Base-by-base conservation (phyloP, 345 rosid species). In the Heritiera littoralis region DNA sequence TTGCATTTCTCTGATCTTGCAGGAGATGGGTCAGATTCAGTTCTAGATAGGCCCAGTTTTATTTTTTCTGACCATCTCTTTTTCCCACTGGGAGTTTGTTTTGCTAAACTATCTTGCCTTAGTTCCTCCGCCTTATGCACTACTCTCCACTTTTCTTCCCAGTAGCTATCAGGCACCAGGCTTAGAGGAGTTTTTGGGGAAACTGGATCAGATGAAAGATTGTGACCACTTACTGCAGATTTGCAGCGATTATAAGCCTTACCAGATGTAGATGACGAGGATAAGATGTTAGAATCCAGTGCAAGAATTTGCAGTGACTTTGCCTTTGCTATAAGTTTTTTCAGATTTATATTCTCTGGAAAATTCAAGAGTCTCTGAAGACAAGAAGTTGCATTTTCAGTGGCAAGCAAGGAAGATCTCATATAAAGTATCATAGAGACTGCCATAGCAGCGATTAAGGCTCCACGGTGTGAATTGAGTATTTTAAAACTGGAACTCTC, bases 121-220 rank as follows among this genome's bases (percentile, higher is more conserved):
- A 74, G 85, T 80, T 92, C 91, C 40, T 89, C 97, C n/a, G 89
- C 89, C 74, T 89, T 88, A 81, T 92, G 92, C 81, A 87, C 59
- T 72, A 85, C 89, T 86, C 95, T 89, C 99, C 99, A 95, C 81
- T 86, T 91, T 83, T 89, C 99, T 84, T 95, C 99, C 99, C 99
- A 95, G 35, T 95, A 95, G 84, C 95, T 93, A 64, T 92, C 92
- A 35, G 92, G 95, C 67, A 91, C 88, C 79, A 79, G 79, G 69
- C 72, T 86, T 73, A 87, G 75, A 30, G 97, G 93, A 77, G 91
- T 87, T 84, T 83, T 89, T 4, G 92, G 93, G 72, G 93, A 89
- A 80, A 83, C 38, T 51, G 89, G 86, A 45, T 84, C 97, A 6
- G 85, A 88, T 58, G 92, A 80, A 80, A 86, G 84, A 76, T 81